Conservation (phyloP, 257 asterid species). For the Jacaranda mimosifolia region DNA sequence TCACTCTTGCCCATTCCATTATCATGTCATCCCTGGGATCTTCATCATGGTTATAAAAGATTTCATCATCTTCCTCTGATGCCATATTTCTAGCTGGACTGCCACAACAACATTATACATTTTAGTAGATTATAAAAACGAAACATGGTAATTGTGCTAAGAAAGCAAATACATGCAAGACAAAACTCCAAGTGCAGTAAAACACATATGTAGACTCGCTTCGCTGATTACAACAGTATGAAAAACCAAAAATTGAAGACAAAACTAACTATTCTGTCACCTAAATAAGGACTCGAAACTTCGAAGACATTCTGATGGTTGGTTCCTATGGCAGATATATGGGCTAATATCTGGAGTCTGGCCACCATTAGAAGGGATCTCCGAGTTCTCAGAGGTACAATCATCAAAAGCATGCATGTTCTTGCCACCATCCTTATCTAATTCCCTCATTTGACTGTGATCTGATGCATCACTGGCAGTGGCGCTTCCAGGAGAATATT, state of each 20-base stretch:
- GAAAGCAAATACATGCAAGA: constrained; percentile 30
- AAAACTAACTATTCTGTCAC: constrained; percentile 49
- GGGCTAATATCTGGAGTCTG: constrained; percentile 53
- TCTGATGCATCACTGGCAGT: constrained; percentile 68
- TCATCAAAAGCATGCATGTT: constrained; percentile 49
- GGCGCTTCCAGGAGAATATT: constrained; percentile 60
- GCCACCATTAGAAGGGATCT: constrained; percentile 45
- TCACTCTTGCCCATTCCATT: constrained; percentile 87
- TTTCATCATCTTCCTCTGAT: constrained; percentile 68
- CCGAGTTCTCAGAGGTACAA: constrained; percentile 57
- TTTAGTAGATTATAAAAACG: constrained; percentile 20
- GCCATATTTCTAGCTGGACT: constrained; percentile 76
- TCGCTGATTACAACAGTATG: too few species aligned
- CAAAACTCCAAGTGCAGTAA: constrained; percentile 27
- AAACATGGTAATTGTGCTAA: constrained; percentile 10
- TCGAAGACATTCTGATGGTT: constrained; percentile 52
- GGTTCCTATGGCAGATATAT: constrained; percentile 43
- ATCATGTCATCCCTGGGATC: constrained; percentile 59
- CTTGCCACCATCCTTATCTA: constrained; percentile 57
- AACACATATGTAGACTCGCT: too few species aligned
- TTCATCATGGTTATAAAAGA: constrained; percentile 48
- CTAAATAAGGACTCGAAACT: constrained; percentile 80
- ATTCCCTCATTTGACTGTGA: constrained; percentile 52
- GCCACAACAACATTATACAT: constrained; percentile 54
- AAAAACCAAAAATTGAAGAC: too few species aligned